Evolutionary conservation across 2,329 filamentous ascomycete species (phyloP), one percentile per base, ranked within the genome.

Genomic region (Aciculosporium take): DNA sequence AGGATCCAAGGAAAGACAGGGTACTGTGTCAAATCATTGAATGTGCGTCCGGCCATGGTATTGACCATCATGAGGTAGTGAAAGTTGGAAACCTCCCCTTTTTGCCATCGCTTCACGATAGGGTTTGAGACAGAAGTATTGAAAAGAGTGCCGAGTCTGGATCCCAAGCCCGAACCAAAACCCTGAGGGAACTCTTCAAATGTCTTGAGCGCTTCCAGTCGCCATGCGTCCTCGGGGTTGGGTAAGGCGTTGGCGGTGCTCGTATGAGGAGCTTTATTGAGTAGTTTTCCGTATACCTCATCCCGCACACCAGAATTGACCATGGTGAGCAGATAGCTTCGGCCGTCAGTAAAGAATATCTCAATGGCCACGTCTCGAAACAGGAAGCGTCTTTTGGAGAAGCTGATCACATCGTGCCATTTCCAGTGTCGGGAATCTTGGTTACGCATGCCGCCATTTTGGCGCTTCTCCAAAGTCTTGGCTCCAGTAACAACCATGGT

Each of bases 1-100:
- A 98, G 66, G 3, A 98, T 81, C 91, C 91, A 98, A 0, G 91
- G 91, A 49, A 98, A 98, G 15, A 98, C 88, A 0, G 91, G 91
- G 53, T 98, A 98, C 54, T 98, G 93, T 0, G 91, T 98, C 15
- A 98, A 68, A 56, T 98, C 91, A 55, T 98, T 98, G 66, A 98
- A 98, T 0, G 91, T 96, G 40, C 91, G 73, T 2, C 91, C 91
- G 23, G 93, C 93, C 74, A 98, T 85, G 0, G 91, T 96, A 56
- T 98, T 98, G 55, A 98, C 79, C 45, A 95, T 79, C 89, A 98
- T 98, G 28, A 98, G 73, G 56, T 98, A 98, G 60, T 96, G 87
- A 53, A 98, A 98, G 59, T 98, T 98, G 12, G 89, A 96, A 38
- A 96, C 86, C 54, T 98, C 91, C 10, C 93, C 91, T 56, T 80